These are phyloP conservation scores for Alternaria tenuissima DNA, from an alignment of 2,329 filamentous ascomycete species.

Conservation along the genomic window DNA sequence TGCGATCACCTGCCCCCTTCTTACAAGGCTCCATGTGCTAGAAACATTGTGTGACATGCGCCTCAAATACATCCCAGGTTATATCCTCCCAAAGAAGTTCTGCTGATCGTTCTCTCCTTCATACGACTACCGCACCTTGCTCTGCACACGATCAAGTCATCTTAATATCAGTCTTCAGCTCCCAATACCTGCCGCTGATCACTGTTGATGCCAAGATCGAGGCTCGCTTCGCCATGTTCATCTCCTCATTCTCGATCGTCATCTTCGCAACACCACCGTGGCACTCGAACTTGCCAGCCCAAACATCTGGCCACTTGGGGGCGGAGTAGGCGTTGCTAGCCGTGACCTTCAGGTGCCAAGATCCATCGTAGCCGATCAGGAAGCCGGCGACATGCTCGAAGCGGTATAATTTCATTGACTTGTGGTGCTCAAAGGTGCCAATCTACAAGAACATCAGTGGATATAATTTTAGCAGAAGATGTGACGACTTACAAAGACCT, in stretches of 20 bases:
- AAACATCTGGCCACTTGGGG: slow-evolving; percentile 26
- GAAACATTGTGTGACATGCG: not conserved
- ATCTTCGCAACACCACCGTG: slow-evolving; percentile 22
- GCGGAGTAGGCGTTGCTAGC: slow-evolving; percentile 22
- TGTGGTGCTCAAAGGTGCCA: slow-evolving; percentile 25
- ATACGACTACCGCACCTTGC: not conserved
- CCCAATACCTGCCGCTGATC: slow-evolving; percentile 20
- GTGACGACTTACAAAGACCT: slow-evolving; percentile 25
- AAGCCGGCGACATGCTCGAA: slow-evolving; percentile 30
- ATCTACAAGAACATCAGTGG: slow-evolving; percentile 11
- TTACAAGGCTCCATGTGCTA: not conserved
- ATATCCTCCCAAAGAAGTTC: not conserved
- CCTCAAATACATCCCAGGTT: not conserved
- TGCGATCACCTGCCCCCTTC: not conserved
- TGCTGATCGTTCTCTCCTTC: not conserved
- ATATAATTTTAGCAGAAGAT: too few species aligned
- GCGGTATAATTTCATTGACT: slow-evolving; percentile 10
- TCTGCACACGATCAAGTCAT: slow-evolving; percentile 1
- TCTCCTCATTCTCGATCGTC: slow-evolving; percentile 19
- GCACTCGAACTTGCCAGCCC: slow-evolving; percentile 27
- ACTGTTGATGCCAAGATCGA: slow-evolving; percentile 11
- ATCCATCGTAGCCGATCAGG: slow-evolving; percentile 29
- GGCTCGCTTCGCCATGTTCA: slow-evolving; percentile 17
- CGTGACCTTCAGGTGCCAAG: slow-evolving; percentile 23
- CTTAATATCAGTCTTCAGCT: slow-evolving; percentile 17